Evolutionary conservation across 148 eudicot genomes (phyloP).

Genomic region (Polygonum aviculare): DNA sequence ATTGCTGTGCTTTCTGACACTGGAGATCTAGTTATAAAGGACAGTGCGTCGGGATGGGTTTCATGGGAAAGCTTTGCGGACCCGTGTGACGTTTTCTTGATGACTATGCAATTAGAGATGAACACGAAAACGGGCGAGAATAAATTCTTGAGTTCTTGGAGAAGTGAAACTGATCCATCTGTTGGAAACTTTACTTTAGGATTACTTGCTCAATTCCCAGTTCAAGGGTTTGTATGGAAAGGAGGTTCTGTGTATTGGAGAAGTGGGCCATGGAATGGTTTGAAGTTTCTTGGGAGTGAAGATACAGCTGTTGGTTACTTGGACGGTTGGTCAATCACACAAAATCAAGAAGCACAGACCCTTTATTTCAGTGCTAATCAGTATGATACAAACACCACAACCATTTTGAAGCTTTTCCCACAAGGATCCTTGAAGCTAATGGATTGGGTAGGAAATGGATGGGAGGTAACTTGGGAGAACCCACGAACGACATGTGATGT

Average conservation of each 20-base stretch:
- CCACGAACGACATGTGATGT: constrained; percentile 26
- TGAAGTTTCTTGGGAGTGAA: constrained; percentile 17
- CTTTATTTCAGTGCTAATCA: background rate
- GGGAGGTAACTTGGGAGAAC: constrained; percentile 16
- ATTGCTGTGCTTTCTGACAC: constrained; percentile 24
- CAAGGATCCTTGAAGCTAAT: constrained; percentile 15
- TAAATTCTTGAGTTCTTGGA: constrained; percentile 28
- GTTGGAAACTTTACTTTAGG: constrained; percentile 26
- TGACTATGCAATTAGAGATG: constrained; percentile 16
- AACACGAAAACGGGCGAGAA: background rate
- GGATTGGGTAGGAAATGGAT: constrained; percentile 11
- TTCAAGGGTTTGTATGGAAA: constrained; percentile 27
- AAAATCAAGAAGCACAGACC: constrained; percentile 13
- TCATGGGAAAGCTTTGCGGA: constrained; percentile 33
- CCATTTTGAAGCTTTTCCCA: background rate
- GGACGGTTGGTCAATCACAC: background rate
- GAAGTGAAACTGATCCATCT: constrained; percentile 32
- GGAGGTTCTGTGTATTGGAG: constrained; percentile 25
- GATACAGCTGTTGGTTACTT: background rate
- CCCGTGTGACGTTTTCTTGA: constrained; percentile 24
- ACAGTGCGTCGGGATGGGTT: background rate
- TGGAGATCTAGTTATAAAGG: constrained; percentile 28
- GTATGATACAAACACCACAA: background rate
- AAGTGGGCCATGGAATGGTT: constrained; percentile 38
- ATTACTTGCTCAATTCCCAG: constrained; percentile 13